phyloP scores from a whole-genome alignment of 1,284 basidiomycete genomes.

The Entoloma clypeatum region DNA sequence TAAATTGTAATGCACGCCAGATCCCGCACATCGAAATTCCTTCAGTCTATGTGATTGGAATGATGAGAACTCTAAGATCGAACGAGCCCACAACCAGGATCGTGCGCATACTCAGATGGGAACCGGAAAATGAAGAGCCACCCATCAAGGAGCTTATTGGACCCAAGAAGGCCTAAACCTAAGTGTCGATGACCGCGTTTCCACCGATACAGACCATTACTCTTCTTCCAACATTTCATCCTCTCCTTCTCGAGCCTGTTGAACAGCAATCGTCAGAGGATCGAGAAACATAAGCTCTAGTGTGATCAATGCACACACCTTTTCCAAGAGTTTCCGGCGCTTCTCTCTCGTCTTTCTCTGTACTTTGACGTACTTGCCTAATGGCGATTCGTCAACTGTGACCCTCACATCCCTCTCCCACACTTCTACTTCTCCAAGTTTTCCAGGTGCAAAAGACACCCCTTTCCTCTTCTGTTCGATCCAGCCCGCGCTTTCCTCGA shows the following conservation, averaged over 20 bases:
- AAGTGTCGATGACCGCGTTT: too few relatives aligned
- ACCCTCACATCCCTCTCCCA: conserved; percentile 69
- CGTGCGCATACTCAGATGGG: too few relatives aligned
- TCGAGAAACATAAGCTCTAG: conserved; percentile 2
- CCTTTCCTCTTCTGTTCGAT: conserved; percentile 65
- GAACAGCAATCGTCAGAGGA: conserved; percentile 16
- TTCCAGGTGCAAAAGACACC: conserved; percentile 73
- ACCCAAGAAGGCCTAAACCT: too few relatives aligned
- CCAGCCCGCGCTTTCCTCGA: conserved; percentile 82
- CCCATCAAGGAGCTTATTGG: too few relatives aligned
- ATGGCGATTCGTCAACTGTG: conserved; percentile 67
- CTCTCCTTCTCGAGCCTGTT: conserved; percentile 63
- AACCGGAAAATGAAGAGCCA: too few relatives aligned
- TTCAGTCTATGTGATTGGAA: too few relatives aligned
- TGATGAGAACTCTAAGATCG: too few relatives aligned
- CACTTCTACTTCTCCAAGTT: conserved; percentile 60
- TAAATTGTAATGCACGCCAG: too few relatives aligned
- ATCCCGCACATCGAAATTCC: conserved; percentile 8
- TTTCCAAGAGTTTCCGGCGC: conserved; percentile 70
- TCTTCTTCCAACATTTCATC: conserved; percentile 61
- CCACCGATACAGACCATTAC: neutral
- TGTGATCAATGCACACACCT: conserved; percentile 40
- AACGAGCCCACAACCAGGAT: too few relatives aligned
- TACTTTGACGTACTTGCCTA: conserved; percentile 78
- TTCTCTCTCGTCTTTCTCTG: conserved; percentile 80